Evolutionary conservation across 164 flowering plant species (phyloP), one percentile per base, ranked within the genome.

Genomic region (Vitis riparia): DNA sequence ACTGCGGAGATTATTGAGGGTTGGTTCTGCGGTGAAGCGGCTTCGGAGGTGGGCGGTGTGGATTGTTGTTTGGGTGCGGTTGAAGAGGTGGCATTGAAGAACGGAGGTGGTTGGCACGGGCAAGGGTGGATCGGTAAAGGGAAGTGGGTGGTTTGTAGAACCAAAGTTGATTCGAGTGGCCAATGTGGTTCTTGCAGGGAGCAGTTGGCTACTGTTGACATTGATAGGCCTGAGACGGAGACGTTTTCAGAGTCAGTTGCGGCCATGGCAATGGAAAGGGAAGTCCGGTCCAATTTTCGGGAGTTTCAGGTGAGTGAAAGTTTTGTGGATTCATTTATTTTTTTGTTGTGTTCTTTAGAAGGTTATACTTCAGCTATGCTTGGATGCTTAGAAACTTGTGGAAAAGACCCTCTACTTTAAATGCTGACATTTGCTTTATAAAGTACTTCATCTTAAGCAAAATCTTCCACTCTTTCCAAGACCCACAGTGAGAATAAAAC

Each of bases 21-120:
- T 64, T 91, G 99, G 97, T 94, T 94, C 79, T 3, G 62, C 8
- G 76, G 86, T n/a, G 63, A 44, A 19, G 75, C 60, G 51, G 89
- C 87, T 15, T 51, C 66, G 13, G 79, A 74, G 67, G 83, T 75
- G 29, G 85, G 82, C 9, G 59, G 69, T 17, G 67, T 14, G 69
- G 72, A 69, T 68, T 71, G 68, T 79, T 87, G 82, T 63, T 71
- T 8, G 27, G 79, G 51, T 51, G 30, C 48, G 71, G 73, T 89
- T 55, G 82, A 76, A 75, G 89, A 85, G 14, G 85, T 70, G 16
- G 59, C 81, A 62, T 68, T 62, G 74, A 83, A 65, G 77, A 92
- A 91, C 80, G 97, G 98, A 4, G 95, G 97, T 67, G 98, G 98
- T 49, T 92, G 92, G 92, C 97, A 94, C 80, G 97, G 97, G 47